These are phyloP conservation scores for Basidioascus undulatus DNA, from an alignment of 768 basidiomycete genomes.

Conservation along the genomic window DNA sequence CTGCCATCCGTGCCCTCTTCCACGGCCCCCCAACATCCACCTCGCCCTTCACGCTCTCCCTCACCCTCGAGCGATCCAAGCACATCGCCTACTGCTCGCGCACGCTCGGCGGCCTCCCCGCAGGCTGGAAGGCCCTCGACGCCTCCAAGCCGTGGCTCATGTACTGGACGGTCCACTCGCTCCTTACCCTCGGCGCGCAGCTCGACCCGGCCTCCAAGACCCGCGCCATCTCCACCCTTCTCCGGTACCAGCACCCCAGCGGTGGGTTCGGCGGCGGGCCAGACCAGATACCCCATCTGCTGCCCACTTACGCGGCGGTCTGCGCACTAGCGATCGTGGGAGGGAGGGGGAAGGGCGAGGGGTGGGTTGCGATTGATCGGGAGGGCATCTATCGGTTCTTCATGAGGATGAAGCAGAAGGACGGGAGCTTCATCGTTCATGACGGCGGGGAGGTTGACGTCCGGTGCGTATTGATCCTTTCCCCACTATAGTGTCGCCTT, in stretches of 20 bases:
- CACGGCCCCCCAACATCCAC: constrained; percentile 8
- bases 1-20: constrained; percentile 30
- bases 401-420: constrained; percentile 69
- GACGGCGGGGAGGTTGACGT: constrained; percentile 80
- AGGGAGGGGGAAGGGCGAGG: constrained; percentile 19
- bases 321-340: constrained; percentile 59
- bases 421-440: constrained; percentile 80
- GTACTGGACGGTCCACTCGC: constrained; percentile 75
- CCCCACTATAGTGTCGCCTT: not conserved
- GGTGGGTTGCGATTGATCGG: constrained; percentile 13
- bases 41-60: not conserved
- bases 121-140: constrained; percentile 58
- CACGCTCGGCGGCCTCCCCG: constrained; percentile 53
- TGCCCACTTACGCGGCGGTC: constrained; percentile 73
- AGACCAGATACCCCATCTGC: constrained; percentile 60
- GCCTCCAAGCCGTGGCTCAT: constrained; percentile 88
- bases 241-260: constrained; percentile 55
- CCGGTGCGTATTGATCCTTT: constrained; percentile 27
- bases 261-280: constrained; percentile 89
- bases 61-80: constrained; percentile 15
- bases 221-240: constrained; percentile 56
- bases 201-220: constrained; percentile 21
- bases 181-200: constrained; percentile 50
- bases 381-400: constrained; percentile 66
- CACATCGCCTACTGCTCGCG: constrained; percentile 37